Percentiles rank a stretch among this genome's conserved stretches.
These are phyloP conservation scores for Cladosporium sp. DNA, from an alignment of 2,329 filamentous ascomycete genomes.

Conservation along the genomic window DNA sequence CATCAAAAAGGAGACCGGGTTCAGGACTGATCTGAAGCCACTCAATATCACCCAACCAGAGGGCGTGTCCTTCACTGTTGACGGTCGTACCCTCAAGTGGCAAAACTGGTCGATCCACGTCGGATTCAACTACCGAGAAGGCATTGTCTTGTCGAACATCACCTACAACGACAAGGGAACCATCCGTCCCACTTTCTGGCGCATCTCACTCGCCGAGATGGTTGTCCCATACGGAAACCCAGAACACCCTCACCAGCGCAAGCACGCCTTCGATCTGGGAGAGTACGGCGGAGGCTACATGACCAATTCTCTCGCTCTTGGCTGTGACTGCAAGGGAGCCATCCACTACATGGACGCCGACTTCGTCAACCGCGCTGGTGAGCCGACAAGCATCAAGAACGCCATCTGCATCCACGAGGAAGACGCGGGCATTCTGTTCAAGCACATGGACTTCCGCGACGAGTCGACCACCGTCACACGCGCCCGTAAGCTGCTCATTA, in stretches of 20 bases:
- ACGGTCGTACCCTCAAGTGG: conserved; percentile 73
- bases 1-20: conserved; percentile 70
- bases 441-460: conserved; percentile 82
- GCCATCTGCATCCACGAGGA: conserved; percentile 95
- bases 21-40: conserved; percentile 73
- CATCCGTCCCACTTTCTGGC: conserved; percentile 76
- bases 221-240: conserved; percentile 85
- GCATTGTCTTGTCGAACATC: conserved; percentile 85
- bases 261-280: conserved; percentile 71
- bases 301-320: conserved; percentile 71
- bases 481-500: conserved; percentile 77
- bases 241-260: conserved; percentile 72
- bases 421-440: conserved; percentile 86
- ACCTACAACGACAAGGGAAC: conserved; percentile 79
- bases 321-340: conserved; percentile 81
- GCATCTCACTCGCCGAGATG: conserved; percentile 87
- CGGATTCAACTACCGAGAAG: conserved; percentile 92
- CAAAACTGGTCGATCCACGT: conserved; percentile 93
- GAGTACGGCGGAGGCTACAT: conserved; percentile 79
- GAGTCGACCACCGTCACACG: conserved; percentile 82
- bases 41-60: conserved; percentile 85
- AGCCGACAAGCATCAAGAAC: conserved; percentile 80
- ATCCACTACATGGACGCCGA: conserved; percentile 90
- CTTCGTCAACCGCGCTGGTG: conserved; percentile 70
- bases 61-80: conserved; percentile 78